These are phyloP conservation scores for Jackrogersella minutella DNA, from an alignment of 495 filamentous ascomycete species.

Conservation along the genomic window DNA sequence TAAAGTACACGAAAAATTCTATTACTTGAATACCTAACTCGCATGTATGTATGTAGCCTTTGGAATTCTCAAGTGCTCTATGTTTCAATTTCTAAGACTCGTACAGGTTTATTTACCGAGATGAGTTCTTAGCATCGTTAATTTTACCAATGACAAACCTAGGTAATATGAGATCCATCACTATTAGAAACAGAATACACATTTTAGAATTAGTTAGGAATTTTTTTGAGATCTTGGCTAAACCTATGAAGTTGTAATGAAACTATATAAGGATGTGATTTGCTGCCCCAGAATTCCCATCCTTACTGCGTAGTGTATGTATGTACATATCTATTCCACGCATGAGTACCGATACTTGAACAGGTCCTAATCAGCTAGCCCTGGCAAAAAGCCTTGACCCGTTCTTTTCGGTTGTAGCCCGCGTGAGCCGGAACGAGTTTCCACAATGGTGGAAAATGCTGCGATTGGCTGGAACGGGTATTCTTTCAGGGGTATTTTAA, in stretches of 20 bases:
- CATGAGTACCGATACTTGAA: background rate
- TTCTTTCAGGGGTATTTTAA: slow-evolving; percentile 19
- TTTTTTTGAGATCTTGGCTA: background rate
- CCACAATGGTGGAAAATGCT: slow-evolving; percentile 29
- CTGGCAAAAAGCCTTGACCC: slow-evolving; percentile 8
- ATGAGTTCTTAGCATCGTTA: background rate
- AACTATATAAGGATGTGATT: slow-evolving; percentile 7
- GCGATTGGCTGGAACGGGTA: slow-evolving; percentile 19
- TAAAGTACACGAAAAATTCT: too few relatives aligned
- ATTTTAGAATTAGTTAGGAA: background rate
- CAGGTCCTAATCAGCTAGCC: slow-evolving; percentile 3
- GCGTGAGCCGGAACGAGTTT: slow-evolving; percentile 32
- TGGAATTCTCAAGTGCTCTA: too few relatives aligned
- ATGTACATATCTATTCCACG: background rate
- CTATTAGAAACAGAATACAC: background rate
- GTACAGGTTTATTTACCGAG: background rate
- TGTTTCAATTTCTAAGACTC: too few relatives aligned
- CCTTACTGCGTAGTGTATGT: too few relatives aligned
- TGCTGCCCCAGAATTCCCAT: background rate
- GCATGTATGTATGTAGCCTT: too few relatives aligned
- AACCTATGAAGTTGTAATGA: slow-evolving; percentile 5
- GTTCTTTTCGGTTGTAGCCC: slow-evolving; percentile 31
- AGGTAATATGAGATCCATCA: background rate
- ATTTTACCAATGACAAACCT: background rate
- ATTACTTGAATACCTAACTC: too few relatives aligned